Base-by-base conservation (phyloP, 805 yeast genomes). In the Yamadazyma sp. region DNA sequence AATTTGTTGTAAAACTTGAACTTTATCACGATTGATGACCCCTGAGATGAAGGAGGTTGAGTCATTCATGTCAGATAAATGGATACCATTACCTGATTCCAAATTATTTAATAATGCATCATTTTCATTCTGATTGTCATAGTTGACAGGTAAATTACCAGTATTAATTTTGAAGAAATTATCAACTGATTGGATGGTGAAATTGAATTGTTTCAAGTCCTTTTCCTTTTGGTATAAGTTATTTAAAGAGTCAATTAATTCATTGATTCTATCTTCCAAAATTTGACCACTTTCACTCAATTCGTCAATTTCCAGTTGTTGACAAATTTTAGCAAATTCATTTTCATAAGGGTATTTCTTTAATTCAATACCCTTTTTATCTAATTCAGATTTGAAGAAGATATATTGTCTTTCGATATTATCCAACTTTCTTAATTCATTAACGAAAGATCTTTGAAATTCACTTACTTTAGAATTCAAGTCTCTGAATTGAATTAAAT, bases 381-480 rank as follows among this genome's bases (percentile, higher is more conserved):
- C 67, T 33, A 84, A 69, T 31, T 78, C 69, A 1, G 60, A 50
- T 42, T 70, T 69, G 48, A 68, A 60, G 45, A 56, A 64, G 25
- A 55, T 52, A 47, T 54, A 73, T 58, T 91, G 98, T 43, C 97
- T 80, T 58, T 88, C 86, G n/a, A 82, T 76, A 55, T 87, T 84
- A 58, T 91, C 97, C 35, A 86, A 68, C 39, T 75, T 73, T 51
- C 96, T 78, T 42, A 87, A 78, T 52, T 93, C 98, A 52, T 80
- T 78, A 39, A 93, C 96, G 59, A 84, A 93, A 2, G 91, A 72
- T 43, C 98, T 76, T 65, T 91, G 98, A 65, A 93, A 93, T 21
- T 86, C 75, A 48, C 80, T 81, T 29, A 86, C 84, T 43, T 80
- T 78, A 35, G 79, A 64, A 61, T 93, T 93, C 50, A 68, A 60